Evolutionary conservation across 2,329 filamentous ascomycete species (phyloP).

Genomic region (Arthrobotrys iridis): DNA sequence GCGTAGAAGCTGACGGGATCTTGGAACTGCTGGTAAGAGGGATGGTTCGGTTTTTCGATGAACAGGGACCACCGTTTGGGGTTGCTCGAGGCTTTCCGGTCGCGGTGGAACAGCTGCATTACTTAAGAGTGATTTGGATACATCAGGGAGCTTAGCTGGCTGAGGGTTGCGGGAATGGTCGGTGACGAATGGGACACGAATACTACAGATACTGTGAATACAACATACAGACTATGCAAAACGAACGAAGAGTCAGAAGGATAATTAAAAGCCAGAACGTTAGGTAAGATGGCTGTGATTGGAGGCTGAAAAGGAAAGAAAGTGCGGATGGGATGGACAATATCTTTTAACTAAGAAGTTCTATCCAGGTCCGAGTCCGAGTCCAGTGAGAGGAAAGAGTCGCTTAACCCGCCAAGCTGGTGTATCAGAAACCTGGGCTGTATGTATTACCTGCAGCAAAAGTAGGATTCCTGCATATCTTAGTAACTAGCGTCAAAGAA

Average conservation of each 20-base stretch:
- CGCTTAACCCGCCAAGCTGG: conserved; percentile 45
- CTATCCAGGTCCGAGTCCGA: not conserved
- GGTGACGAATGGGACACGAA: not conserved
- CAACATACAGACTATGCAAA: not conserved
- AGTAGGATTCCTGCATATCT: conserved; percentile 53
- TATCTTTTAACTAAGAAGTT: conserved; percentile 36
- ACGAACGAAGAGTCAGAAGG: conserved; percentile 10
- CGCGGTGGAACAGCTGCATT: conserved; percentile 17
- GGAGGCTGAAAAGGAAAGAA: conserved; percentile 36
- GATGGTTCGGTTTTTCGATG: conserved; percentile 6
- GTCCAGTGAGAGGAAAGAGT: conserved; percentile 1
- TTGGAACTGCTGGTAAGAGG: conserved; percentile 8
- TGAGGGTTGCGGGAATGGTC: not conserved
- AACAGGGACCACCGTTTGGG: conserved; percentile 13
- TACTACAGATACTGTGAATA: not conserved
- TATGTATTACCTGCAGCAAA: conserved; percentile 47
- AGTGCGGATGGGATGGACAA: conserved; percentile 8
- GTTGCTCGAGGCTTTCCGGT: conserved; percentile 14
- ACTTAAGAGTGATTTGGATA: not conserved
- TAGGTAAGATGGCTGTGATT: conserved; percentile 1
- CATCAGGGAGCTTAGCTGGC: not conserved
- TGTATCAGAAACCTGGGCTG: conserved; percentile 44
- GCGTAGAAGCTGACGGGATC: conserved; percentile 39
- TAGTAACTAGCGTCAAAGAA: conserved; percentile 24
- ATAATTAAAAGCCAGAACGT: conserved; percentile 9